phyloP scores from a whole-genome alignment of 345 rosid genomes.

The Eucalyptus virginea region DNA sequence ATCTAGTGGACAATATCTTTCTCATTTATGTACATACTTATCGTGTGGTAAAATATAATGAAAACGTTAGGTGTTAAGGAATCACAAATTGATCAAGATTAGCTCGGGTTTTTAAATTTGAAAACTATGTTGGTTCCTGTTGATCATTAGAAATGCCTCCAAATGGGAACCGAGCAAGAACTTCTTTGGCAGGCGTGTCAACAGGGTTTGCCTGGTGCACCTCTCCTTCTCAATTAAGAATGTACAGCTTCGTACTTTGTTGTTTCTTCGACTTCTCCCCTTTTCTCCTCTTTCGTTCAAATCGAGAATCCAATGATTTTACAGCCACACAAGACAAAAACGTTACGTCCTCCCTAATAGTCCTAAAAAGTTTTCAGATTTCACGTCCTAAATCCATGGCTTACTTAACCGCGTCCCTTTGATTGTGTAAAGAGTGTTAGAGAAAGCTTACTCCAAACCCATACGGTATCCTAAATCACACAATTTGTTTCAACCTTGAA shows the following conservation, averaged over 20 bases:
- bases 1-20: not conserved
- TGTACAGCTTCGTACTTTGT: not conserved
- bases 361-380: not conserved
- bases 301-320: not conserved
- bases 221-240: not conserved
- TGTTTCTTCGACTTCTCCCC: not conserved
- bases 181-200: not conserved
- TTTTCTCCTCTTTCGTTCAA: not conserved
- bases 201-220: not conserved
- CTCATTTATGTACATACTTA: not conserved
- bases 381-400: fast-evolving
- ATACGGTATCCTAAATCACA: not conserved
- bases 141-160: not conserved
- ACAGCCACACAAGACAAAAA: not conserved
- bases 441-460: not conserved
- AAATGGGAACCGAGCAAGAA: not conserved
- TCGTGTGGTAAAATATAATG: not conserved
- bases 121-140: not conserved
- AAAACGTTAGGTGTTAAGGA: not conserved
- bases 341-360: not conserved
- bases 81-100: not conserved
- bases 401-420: not conserved
- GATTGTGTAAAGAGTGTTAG: not conserved
- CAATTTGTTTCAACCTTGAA: not conserved
- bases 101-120: not conserved